Percentiles rank a stretch among this genome's conserved stretches.
phyloP scores from a whole-genome alignment of 495 filamentous ascomycete species.

The Hypoxylon crocopeplum region DNA sequence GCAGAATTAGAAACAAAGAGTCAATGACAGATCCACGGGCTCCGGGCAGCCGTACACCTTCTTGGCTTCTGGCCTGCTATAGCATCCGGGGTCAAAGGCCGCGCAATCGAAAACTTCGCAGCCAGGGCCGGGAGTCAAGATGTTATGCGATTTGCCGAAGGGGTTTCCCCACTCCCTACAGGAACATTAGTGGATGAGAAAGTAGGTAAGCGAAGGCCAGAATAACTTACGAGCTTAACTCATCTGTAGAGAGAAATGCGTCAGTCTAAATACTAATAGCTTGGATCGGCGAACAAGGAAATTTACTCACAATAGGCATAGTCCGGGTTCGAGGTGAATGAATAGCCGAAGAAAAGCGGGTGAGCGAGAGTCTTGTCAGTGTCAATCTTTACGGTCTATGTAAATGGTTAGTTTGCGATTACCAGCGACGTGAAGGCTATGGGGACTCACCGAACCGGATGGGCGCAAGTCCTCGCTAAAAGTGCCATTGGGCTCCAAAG shows the following conservation, averaged over 20 bases:
- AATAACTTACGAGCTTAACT: constrained; percentile 33
- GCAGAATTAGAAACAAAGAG: constrained; percentile 14
- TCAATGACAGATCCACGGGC: constrained; percentile 32
- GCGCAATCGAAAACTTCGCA: constrained; percentile 41
- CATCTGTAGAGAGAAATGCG: constrained; percentile 22
- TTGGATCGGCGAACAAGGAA: not conserved
- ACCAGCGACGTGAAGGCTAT: not conserved
- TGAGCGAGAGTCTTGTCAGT: constrained; percentile 41
- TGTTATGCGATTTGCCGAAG: constrained; percentile 33
- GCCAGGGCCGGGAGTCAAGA: constrained; percentile 28
- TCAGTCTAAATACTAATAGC: constrained; percentile 13
- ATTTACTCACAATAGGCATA: constrained; percentile 38
- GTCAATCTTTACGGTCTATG: constrained; percentile 47
- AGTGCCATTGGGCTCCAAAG: constrained; percentile 20
- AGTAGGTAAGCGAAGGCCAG: not conserved
- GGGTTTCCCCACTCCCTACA: constrained; percentile 39
- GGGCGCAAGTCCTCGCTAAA: constrained; percentile 36
- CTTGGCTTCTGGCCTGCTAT: constrained; percentile 31
- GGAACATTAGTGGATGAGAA: not conserved
- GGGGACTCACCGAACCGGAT: constrained; percentile 37
- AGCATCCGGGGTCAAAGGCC: constrained; percentile 28
- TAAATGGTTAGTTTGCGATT: constrained; percentile 19
- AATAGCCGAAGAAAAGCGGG: constrained; percentile 46
- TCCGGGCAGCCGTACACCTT: constrained; percentile 41
- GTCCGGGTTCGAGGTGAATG: constrained; percentile 36